Evolutionary conservation across 345 rosid species (phyloP).

Genomic region (Excoecaria agallocha): DNA sequence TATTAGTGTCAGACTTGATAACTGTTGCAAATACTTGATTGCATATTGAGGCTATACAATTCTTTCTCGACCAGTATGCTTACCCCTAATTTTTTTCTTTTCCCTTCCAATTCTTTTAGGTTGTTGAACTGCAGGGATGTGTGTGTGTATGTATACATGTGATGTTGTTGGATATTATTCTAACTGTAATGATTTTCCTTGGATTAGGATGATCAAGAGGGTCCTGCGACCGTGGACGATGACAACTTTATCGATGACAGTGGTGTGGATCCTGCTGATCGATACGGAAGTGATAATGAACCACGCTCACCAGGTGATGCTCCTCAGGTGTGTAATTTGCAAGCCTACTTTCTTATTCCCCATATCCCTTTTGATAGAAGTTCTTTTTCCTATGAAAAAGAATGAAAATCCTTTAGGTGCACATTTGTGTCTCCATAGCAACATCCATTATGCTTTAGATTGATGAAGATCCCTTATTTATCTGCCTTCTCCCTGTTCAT

Average conservation of each 20-base stretch:
- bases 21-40: too few species aligned
- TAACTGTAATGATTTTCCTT: conserved; percentile 1
- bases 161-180: neutral
- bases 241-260: conserved; percentile 90
- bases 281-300: conserved; percentile 68
- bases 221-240: conserved; percentile 77
- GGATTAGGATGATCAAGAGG: conserved; percentile 83
- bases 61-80: too few species aligned
- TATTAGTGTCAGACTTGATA: too few species aligned
- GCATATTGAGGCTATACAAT: too few species aligned
- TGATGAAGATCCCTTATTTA: neutral
- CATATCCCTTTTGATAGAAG: neutral
- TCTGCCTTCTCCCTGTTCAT: neutral
- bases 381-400: neutral
- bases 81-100: too few species aligned
- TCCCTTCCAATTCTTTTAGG: too few species aligned
- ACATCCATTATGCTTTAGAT: neutral
- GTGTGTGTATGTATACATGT: neutral
- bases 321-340: conserved; percentile 60
- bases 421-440: neutral
- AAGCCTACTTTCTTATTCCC: neutral
- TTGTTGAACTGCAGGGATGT: neutral
- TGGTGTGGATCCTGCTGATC: conserved; percentile 81
- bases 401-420: neutral
- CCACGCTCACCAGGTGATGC: conserved; percentile 56